These are phyloP conservation scores for Gossypium davidsonii DNA, from an alignment of 441 rosid genomes.

Conservation along the genomic window DNA sequence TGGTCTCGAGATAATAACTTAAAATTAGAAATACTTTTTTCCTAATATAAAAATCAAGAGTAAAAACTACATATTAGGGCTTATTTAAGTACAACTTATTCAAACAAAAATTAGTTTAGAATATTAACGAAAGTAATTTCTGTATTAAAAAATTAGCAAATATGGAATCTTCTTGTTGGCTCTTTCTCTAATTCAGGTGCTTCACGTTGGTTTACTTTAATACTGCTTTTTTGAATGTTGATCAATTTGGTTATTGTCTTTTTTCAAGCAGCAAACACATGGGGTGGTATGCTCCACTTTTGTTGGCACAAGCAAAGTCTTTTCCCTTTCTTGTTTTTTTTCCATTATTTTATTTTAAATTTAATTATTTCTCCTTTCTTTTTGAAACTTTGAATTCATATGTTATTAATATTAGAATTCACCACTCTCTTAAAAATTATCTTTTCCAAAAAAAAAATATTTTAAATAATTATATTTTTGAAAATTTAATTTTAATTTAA, in stretches of 20 bases:
- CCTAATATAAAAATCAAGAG: too few species aligned
- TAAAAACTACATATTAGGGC: too few species aligned
- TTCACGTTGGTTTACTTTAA: conserved; percentile 26
- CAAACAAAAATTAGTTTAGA: too few species aligned
- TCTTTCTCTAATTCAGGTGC: conserved; percentile 23
- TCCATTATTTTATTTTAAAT: background rate
- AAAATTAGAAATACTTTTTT: too few species aligned
- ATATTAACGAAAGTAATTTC: too few species aligned
- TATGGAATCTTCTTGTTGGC: conserved; percentile 17
- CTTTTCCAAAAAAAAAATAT: too few species aligned
- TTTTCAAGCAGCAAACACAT: conserved; percentile 25
- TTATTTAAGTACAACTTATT: too few species aligned
- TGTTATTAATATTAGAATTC: too few species aligned
- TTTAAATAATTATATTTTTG: too few species aligned
- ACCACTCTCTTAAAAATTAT: too few species aligned
- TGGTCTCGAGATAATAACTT: too few species aligned
- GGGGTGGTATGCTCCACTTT: conserved; percentile 48
- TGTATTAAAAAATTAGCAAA: background rate
- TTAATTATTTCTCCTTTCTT: background rate
- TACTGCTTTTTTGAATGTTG: background rate
- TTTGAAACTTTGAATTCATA: background rate
- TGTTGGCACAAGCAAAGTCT: conserved; percentile 27
- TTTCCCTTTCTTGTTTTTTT: conserved; percentile 15
- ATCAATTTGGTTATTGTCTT: conserved; percentile 3
- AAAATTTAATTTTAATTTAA: too few species aligned